Conservation (phyloP, 2,329 filamentous ascomycete species). For the Trichoderma endophyticum region DNA sequence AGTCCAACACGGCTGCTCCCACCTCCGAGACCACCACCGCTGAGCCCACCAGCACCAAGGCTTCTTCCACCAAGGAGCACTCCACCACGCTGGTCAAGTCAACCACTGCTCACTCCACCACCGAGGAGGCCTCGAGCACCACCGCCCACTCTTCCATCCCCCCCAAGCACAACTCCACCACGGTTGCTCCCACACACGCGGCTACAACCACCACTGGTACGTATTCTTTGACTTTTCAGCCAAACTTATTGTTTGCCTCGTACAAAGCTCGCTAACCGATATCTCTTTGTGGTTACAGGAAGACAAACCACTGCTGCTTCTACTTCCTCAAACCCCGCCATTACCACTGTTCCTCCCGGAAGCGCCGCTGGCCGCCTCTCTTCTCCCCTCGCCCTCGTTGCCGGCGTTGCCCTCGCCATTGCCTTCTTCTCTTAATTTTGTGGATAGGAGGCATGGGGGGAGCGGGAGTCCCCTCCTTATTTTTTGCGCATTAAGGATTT, state of each 20-base stretch:
- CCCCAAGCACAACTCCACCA: slow-evolving; percentile 13
- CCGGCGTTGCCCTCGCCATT: slow-evolving; percentile 34
- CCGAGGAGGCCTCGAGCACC: slow-evolving; percentile 17
- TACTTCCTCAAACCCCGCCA: slow-evolving; percentile 21
- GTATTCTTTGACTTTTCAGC: not conserved
- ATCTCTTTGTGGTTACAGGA: not conserved
- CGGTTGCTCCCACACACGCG: not conserved
- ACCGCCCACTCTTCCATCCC: not conserved
- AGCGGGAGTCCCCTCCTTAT: not conserved
- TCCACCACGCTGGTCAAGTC: slow-evolving; percentile 10
- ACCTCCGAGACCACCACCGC: slow-evolving; percentile 21
- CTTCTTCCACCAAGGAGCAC: slow-evolving; percentile 22
- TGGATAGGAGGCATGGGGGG: not conserved
- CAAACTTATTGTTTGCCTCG: not conserved
- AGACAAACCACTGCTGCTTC: slow-evolving; percentile 17
- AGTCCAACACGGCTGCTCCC: slow-evolving; percentile 8
- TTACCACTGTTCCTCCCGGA: slow-evolving; percentile 28
- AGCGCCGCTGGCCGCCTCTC: slow-evolving; percentile 31
- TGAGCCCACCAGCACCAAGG: slow-evolving; percentile 23
- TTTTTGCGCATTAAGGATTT: slow-evolving; percentile 4
- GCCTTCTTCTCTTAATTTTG: slow-evolving; percentile 32
- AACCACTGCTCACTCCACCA: slow-evolving; percentile 21
- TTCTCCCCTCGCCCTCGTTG: slow-evolving; percentile 33
- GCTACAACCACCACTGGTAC: slow-evolving; percentile 10
- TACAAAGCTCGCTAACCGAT: slow-evolving; percentile 1